These are phyloP conservation scores for Penicillium sp. DNA, from an alignment of 2,329 filamentous ascomycete genomes.

Conservation along the genomic window DNA sequence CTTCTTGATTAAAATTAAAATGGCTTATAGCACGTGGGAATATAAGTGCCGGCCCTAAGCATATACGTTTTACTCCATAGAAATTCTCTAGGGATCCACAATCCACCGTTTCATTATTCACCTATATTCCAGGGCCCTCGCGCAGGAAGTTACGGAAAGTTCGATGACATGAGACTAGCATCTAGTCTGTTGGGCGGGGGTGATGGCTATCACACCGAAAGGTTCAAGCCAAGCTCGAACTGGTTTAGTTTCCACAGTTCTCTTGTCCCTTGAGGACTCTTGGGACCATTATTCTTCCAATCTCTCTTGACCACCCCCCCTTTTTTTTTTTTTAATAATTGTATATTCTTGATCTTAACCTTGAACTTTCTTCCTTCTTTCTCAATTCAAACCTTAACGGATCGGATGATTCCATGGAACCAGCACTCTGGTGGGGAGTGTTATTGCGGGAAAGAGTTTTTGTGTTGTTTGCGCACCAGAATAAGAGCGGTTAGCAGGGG, in stretches of 20 bases:
- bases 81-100: background rate
- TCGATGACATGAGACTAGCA: background rate
- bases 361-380: background rate
- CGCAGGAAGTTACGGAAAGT: background rate
- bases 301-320: background rate
- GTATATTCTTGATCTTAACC: background rate
- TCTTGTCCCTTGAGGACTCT: background rate
- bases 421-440: too few species aligned
- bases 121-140: background rate
- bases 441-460: too few species aligned
- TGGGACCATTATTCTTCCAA: too few species aligned
- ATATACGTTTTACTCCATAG: background rate
- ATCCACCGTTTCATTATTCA: background rate
- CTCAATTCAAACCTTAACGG: background rate
- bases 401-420: background rate
- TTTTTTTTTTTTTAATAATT: background rate
- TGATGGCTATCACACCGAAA: background rate
- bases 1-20: background rate
- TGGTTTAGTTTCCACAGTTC: conserved; percentile 1
- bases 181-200: background rate
- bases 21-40: conserved; percentile 6
- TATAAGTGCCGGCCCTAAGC: background rate
- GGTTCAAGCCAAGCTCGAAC: conserved; percentile 12
- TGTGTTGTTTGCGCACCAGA: too few species aligned
- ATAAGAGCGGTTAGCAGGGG: too few species aligned